These are phyloP conservation scores for Pseudogymnoascus sp. DNA, from an alignment of 2,329 filamentous ascomycete genomes.

Conservation along the genomic window DNA sequence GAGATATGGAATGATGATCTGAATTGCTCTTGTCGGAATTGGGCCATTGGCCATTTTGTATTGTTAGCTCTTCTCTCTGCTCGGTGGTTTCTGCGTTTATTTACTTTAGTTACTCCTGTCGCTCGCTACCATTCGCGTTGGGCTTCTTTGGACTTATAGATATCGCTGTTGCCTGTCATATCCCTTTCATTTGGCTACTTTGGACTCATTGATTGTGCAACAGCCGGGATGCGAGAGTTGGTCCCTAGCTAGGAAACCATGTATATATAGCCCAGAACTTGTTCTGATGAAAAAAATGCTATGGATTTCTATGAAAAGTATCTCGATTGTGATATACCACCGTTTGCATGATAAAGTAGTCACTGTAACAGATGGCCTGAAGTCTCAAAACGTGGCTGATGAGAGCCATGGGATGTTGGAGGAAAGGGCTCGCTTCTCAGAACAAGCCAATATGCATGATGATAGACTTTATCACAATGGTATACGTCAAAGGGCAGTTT, in stretches of 20 bases:
- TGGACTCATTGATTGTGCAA: neutral
- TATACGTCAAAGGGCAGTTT: no score
- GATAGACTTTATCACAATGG: no score
- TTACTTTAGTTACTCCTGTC: neutral
- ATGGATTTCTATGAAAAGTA: neutral
- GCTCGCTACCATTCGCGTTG: neutral
- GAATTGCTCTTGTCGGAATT: neutral
- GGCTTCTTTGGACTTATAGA: neutral
- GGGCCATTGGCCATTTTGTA: neutral
- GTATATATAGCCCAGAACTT: neutral
- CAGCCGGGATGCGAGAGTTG: neutral
- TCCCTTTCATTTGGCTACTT: neutral
- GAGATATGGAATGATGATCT: constrained; percentile 11
- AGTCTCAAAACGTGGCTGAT: neutral
- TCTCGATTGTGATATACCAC: neutral
- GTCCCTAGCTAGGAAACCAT: neutral
- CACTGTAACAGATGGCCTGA: neutral
- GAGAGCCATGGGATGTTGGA: neutral
- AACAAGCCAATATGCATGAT: no score
- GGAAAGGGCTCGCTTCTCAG: no score
- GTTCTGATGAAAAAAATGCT: neutral
- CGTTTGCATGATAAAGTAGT: neutral
- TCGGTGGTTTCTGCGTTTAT: neutral
- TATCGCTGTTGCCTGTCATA: neutral
- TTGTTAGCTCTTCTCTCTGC: neutral